Conservation (phyloP, 1,139 yeast genomes). For the Suhomyces anneliseae region DNA sequence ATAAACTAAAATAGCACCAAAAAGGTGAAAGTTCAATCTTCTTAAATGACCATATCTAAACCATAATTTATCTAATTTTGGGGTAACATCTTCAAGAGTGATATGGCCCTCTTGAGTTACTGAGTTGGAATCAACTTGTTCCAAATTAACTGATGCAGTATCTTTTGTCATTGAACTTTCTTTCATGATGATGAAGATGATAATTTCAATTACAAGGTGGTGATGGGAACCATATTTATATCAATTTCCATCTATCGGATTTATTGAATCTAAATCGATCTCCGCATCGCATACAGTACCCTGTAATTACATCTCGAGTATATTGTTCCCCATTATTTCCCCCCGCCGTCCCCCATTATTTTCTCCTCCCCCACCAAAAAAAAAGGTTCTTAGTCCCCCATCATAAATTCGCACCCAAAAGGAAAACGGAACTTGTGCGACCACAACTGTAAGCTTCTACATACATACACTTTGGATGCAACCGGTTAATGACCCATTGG, state of each 20-base stretch:
- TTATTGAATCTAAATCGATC: too few relatives aligned
- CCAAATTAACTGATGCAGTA: neutral
- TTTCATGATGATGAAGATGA: too few relatives aligned
- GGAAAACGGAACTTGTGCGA: too few relatives aligned
- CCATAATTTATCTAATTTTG: constrained; percentile 6
- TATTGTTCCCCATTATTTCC: neutral
- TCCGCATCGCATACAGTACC: too few relatives aligned
- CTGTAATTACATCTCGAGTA: neutral
- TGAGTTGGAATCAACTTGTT: neutral
- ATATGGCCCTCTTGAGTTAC: neutral
- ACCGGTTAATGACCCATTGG: too few relatives aligned
- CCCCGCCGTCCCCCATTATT: neutral
- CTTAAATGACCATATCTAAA: constrained; percentile 3
- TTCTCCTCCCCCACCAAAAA: neutral
- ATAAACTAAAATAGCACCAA: constrained; percentile 2
- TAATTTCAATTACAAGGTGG: neutral
- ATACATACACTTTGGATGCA: too few relatives aligned
- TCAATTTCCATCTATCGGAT: too few relatives aligned
- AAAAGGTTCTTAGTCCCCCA: neutral
- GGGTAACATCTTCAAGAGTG: constrained; percentile 5
- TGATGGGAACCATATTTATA: neutral
- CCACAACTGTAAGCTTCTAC: too few relatives aligned
- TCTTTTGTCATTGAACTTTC: neutral
- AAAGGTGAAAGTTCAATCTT: constrained; percentile 3
- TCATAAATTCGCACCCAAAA: neutral